A percentile compares a stretch with the other conserved stretches of the same genome.
Evolutionary conservation across 164 flowering plant genomes (phyloP).

Genomic region (Cinnamomum micranthum): DNA sequence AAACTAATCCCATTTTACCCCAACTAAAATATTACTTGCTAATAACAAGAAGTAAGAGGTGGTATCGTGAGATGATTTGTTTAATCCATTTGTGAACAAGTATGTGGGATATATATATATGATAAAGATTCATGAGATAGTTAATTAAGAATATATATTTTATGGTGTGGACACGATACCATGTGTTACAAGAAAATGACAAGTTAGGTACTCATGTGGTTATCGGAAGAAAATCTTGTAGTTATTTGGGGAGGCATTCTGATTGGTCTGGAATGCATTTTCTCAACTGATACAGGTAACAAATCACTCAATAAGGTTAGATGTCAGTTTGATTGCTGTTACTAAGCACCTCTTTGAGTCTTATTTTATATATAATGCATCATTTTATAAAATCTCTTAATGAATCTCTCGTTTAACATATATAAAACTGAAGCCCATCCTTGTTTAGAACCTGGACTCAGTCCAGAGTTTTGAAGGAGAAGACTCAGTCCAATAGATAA

Average conservation of each 20-base stretch:
- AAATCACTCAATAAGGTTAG: constrained; percentile 5
- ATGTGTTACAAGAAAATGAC: constrained; percentile 8
- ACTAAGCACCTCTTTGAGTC: background rate
- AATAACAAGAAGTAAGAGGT: background rate
- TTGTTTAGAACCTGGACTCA: too few species aligned
- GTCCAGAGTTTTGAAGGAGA: too few species aligned
- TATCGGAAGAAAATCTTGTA: background rate
- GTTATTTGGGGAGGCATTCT: background rate
- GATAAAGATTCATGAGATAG: background rate
- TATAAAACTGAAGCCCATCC: too few species aligned
- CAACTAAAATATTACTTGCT: constrained; percentile 2
- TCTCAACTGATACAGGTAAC: constrained; percentile 1
- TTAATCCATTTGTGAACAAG: constrained; percentile 1
- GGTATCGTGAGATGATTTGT: background rate
- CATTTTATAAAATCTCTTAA: too few species aligned
- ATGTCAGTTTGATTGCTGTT: background rate
- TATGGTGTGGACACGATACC: background rate
- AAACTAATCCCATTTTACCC: constrained; percentile 5
- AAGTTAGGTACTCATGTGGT: background rate
- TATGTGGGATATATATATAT: background rate
- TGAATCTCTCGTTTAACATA: too few species aligned
- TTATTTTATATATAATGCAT: too few species aligned
- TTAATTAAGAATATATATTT: constrained; percentile 3
- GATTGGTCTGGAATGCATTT: constrained; percentile 1
- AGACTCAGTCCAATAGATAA: too few species aligned